A percentile compares a stretch with the other conserved stretches of the same genome.
Conservation (phyloP, 208 protist species). For the Acanthamoeba healyi region DNA sequence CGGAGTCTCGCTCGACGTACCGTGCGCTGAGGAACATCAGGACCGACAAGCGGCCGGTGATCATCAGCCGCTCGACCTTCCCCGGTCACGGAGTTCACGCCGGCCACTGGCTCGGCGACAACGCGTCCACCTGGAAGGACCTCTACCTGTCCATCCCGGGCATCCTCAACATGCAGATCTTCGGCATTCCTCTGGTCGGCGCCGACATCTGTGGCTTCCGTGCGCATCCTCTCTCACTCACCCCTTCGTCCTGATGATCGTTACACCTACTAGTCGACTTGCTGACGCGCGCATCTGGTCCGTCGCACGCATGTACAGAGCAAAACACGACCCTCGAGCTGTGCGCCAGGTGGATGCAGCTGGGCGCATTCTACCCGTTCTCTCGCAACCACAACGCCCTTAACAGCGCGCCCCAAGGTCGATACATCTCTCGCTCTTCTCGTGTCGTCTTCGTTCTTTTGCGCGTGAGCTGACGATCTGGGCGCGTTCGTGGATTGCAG, state of each 20-base stretch:
- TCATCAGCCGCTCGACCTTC: constrained; percentile 84
- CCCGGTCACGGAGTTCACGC: constrained; percentile 75
- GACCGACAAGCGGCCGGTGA: constrained; percentile 72
- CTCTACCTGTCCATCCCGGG: constrained; percentile 90
- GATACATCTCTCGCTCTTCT: not conserved
- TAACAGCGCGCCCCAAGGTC: not conserved
- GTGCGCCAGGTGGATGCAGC: constrained; percentile 91
- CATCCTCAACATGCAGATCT: constrained; percentile 92
- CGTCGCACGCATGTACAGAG: not conserved
- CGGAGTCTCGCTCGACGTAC: constrained; percentile 51
- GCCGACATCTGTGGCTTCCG: constrained; percentile 94
- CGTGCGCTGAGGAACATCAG: not conserved
- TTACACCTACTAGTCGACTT: too few species aligned
- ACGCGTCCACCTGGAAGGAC: constrained; percentile 83
- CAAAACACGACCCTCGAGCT: constrained; percentile 91
- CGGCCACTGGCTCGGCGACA: constrained; percentile 94
- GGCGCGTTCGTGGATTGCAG: constrained; percentile 22
- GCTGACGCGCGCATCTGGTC: not conserved
- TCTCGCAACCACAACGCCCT: constrained; percentile 91
- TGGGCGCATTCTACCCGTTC: constrained; percentile 94
- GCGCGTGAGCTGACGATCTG: not conserved
- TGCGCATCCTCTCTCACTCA: not conserved
- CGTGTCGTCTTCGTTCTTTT: not conserved
- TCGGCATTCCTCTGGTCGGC: constrained; percentile 93
- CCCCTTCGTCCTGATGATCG: too few species aligned